phyloP scores from a whole-genome alignment of 2,329 filamentous ascomycete genomes.

The Pseudogymnoascus sp. region DNA sequence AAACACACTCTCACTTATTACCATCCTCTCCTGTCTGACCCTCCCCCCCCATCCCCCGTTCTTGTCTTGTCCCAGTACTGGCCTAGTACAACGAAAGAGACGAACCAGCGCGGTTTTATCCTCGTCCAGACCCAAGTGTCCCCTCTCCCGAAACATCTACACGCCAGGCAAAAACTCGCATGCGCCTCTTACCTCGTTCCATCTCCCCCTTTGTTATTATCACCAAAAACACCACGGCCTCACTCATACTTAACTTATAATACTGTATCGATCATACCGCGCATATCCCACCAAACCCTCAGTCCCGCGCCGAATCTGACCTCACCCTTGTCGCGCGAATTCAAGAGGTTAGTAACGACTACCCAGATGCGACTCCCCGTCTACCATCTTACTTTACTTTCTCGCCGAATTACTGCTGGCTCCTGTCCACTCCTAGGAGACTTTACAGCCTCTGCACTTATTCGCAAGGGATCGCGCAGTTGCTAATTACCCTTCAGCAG shows the following conservation, averaged over 20 bases:
- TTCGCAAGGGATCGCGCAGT: neutral
- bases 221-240: slow-evolving; percentile 1
- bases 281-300: neutral
- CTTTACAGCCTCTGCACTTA: neutral
- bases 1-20: neutral
- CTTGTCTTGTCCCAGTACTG: neutral
- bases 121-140: neutral
- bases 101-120: neutral
- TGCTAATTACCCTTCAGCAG: neutral
- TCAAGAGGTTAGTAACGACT: neutral
- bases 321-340: slow-evolving; percentile 5
- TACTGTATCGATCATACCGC: neutral
- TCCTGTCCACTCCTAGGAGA: neutral
- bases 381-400: neutral
- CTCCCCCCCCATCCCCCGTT: neutral
- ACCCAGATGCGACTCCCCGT: neutral
- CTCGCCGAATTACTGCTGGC: neutral
- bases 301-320: neutral
- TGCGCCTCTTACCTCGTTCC: neutral
- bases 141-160: slow-evolving; percentile 7
- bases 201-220: slow-evolving; percentile 4
- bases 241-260: neutral
- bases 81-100: neutral
- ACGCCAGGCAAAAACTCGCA: slow-evolving; percentile 8
- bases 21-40: neutral